Conservation (phyloP, 2,329 filamentous ascomycete species). For the Lasiodiplodia theobromae region DNA sequence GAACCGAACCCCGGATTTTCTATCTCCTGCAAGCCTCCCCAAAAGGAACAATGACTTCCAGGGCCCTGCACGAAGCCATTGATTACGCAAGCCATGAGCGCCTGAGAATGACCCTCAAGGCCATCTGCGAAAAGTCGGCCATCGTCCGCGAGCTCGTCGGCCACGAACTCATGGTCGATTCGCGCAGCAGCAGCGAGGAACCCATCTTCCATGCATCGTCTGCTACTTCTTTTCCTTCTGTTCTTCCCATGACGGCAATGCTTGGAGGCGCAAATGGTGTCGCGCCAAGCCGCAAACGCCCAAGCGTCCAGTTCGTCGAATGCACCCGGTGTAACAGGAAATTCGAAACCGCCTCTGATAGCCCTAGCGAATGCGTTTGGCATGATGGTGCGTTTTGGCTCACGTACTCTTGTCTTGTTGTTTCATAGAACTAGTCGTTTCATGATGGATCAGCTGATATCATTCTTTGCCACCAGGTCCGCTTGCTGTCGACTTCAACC, state of each 20-base stretch:
- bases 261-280: neutral
- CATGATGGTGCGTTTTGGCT: constrained; percentile 23
- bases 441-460: constrained; percentile 15
- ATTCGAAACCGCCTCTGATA: constrained; percentile 22
- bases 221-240: neutral
- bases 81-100: constrained; percentile 25
- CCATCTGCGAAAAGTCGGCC: constrained; percentile 29
- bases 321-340: constrained; percentile 24
- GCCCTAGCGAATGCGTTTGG: constrained; percentile 21
- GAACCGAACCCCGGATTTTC: neutral
- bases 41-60: constrained; percentile 19
- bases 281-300: constrained; percentile 23
- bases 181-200: constrained; percentile 27
- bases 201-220: constrained; percentile 8
- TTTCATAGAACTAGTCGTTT: neutral
- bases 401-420: neutral
- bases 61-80: constrained; percentile 25
- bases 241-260: constrained; percentile 10
- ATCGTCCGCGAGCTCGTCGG: constrained; percentile 25
- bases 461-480: neutral
- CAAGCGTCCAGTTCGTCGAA: constrained; percentile 15
- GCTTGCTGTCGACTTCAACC: constrained; percentile 12
- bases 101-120: constrained; percentile 24
- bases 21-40: neutral
- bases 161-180: constrained; percentile 28